Base-by-base conservation (phyloP, 2,329 filamentous ascomycete species). In the Tolypocladium pustulatum region DNA sequence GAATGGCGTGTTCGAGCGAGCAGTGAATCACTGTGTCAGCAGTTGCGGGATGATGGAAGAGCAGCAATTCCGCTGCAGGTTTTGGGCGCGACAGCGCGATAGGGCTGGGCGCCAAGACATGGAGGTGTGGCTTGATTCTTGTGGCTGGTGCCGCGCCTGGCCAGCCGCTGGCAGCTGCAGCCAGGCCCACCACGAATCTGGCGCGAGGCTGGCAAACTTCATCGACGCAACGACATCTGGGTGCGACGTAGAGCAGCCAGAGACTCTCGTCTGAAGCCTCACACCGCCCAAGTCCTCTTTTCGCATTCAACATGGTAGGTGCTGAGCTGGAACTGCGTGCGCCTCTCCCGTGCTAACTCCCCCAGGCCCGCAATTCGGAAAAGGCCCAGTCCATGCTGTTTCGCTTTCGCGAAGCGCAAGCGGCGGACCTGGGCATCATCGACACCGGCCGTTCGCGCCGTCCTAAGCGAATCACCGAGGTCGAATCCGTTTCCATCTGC, bases 311-410 rank as follows among this genome's bases (percentile, higher is more conserved):
- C 7, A 58, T 58, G 57, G 57, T 58, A 17, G 25, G 52, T 36
- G 17, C n/a, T 3, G 30, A 8, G n/a, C 25, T 15, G 9, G 9
- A 9, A 13, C 2, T 1, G 30, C 20, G 1, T 2, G 5, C 30
- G 0, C 20, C 20, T 3, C 12, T 15, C 43, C 17, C 27, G 0
- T 17, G 25, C 46, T 43, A 13, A 41, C 49, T 2, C 5, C 20
- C n/a, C 8, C 43, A 91, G 93, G 92, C 93, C 70, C 93, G 93
- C 71, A 97, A 97, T 75, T 93, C 90, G 53, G 93, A 97, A 82
- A 99, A 97, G 76, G 93, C 94, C 69, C 94, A 99, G 80, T 97
- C 92, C 54, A 99, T 99, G 93, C 93, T 99, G 75, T 99, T 97
- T 80, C 93, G 94, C 81, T 99, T 99, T 81, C 91, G 94, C 73